Conservation (phyloP, 2,329 filamentous ascomycete species). For the Chrysoporthe puriensis region DNA sequence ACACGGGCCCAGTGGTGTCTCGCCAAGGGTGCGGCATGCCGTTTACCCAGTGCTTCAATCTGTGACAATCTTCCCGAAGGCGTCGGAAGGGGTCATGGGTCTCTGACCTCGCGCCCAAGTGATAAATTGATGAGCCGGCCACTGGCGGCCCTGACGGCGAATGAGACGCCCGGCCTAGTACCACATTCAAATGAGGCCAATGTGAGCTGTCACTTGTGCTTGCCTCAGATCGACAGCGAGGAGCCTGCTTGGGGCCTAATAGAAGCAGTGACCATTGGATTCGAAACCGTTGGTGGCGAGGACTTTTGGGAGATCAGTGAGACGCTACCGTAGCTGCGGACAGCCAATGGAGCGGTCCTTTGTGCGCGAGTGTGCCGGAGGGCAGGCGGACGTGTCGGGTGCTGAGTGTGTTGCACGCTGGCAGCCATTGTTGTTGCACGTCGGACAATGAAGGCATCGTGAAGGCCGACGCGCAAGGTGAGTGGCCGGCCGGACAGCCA, state of each 20-base stretch:
- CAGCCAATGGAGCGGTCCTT: background rate
- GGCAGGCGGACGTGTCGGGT: background rate
- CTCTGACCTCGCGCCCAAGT: background rate
- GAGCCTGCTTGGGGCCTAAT: background rate
- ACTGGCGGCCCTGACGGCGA: background rate
- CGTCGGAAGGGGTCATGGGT: background rate
- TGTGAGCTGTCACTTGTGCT: background rate
- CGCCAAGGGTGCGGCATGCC: background rate
- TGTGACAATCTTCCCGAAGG: background rate
- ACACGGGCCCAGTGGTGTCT: background rate
- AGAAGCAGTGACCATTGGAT: background rate
- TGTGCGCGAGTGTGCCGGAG: background rate
- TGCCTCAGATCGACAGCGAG: background rate
- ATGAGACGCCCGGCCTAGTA: background rate
- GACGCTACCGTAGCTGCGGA: background rate
- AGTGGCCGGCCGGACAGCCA: background rate
- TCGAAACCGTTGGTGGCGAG: background rate
- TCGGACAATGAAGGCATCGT: conserved; percentile 11
- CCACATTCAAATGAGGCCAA: background rate
- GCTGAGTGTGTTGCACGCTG: background rate
- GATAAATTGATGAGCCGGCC: background rate
- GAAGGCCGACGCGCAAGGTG: background rate
- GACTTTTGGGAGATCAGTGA: background rate
- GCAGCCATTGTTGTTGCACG: background rate
- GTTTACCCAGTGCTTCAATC: background rate